Conservation (phyloP, 2,329 filamentous ascomycete genomes). For the Trichothecium sympodiale region DNA sequence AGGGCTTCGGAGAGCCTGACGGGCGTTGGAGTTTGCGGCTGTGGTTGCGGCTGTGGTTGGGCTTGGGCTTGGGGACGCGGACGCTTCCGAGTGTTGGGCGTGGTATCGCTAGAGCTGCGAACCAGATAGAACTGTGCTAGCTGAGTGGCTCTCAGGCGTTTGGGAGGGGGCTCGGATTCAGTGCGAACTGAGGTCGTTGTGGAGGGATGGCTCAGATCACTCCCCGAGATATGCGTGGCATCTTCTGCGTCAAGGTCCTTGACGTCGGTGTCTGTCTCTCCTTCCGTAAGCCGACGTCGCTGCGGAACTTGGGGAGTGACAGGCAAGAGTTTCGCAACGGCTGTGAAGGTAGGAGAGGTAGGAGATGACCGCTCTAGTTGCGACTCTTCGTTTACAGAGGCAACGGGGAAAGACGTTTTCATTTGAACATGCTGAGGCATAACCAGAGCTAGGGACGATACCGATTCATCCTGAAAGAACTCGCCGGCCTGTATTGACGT, state of each 20-base stretch:
- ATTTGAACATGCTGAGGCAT: too few species aligned
- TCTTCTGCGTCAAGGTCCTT: slow-evolving; percentile 7
- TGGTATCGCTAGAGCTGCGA: slow-evolving; percentile 19
- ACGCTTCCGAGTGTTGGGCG: neutral
- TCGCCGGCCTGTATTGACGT: too few species aligned
- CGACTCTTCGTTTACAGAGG: too few species aligned
- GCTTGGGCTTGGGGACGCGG: neutral
- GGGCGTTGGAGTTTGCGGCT: slow-evolving; percentile 11
- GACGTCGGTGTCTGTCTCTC: slow-evolving; percentile 2
- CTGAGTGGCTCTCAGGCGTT: slow-evolving; percentile 12
- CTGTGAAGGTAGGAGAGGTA: slow-evolving; percentile 15
- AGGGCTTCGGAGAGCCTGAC: slow-evolving; percentile 17
- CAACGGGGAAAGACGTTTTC: too few species aligned
- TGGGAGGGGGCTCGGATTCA: slow-evolving; percentile 20
- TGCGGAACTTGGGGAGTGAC: slow-evolving; percentile 11
- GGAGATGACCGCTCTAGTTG: slow-evolving; percentile 8
- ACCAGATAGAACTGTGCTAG: slow-evolving; percentile 9
- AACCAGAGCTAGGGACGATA: too few species aligned
- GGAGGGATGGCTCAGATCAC: slow-evolving; percentile 10
- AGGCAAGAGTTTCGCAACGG: slow-evolving; percentile 11
- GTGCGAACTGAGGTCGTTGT: slow-evolving; percentile 10
- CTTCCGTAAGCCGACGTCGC: too few species aligned
- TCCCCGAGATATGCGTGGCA: slow-evolving; percentile 22
- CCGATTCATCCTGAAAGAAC: too few species aligned
- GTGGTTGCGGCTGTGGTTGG: neutral